A percentile compares a stretch with the other conserved stretches of the same genome.
phyloP scores from a whole-genome alignment of 163 green algal species.

The Chlamydomonas reinhardtii region DNA sequence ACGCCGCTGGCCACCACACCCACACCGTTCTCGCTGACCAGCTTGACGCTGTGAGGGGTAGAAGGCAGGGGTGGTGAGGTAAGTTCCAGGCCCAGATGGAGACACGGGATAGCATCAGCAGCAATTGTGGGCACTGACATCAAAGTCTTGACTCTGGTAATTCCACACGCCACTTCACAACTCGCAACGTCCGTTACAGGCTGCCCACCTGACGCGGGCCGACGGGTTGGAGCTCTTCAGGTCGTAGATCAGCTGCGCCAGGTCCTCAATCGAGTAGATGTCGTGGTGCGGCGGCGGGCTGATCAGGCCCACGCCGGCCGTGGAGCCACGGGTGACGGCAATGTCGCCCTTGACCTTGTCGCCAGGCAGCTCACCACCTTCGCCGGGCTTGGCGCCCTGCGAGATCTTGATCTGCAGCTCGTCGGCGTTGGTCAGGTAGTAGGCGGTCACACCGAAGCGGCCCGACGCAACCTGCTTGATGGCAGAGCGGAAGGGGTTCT shows the following conservation, averaged over 20 bases:
- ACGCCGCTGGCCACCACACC: constrained; percentile 89
- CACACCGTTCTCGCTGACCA: constrained; percentile 96
- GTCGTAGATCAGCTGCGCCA: constrained; percentile 98
- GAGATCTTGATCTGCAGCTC: constrained; percentile 97
- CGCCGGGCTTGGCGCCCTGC: constrained; percentile 60
- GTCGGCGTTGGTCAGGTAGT: constrained; percentile 97
- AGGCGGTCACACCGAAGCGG: constrained; percentile 92
- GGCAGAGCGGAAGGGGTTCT: constrained; percentile 87
- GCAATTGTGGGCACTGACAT: no score
- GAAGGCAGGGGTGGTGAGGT: background rate
- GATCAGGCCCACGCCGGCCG: constrained; percentile 95
- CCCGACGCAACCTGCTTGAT: constrained; percentile 97
- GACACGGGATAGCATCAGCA: background rate
- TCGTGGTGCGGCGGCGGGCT: constrained; percentile 95
- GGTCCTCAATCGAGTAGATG: constrained; percentile 98
- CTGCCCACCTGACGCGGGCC: constrained; percentile 79
- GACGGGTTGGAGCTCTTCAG: constrained; percentile 93
- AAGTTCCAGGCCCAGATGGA: background rate
- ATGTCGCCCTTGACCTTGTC: constrained; percentile 95
- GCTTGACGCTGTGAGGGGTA: constrained; percentile 79
- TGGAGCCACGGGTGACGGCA: constrained; percentile 88
- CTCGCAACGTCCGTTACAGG: no score
- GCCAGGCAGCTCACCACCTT: constrained; percentile 94
- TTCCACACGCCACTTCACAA: no score
- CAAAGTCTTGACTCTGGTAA: no score